A percentile compares a stretch with the other conserved stretches of the same genome.
phyloP scores from a whole-genome alignment of 352 stramenopile species.

The Pythium chondricola region DNA sequence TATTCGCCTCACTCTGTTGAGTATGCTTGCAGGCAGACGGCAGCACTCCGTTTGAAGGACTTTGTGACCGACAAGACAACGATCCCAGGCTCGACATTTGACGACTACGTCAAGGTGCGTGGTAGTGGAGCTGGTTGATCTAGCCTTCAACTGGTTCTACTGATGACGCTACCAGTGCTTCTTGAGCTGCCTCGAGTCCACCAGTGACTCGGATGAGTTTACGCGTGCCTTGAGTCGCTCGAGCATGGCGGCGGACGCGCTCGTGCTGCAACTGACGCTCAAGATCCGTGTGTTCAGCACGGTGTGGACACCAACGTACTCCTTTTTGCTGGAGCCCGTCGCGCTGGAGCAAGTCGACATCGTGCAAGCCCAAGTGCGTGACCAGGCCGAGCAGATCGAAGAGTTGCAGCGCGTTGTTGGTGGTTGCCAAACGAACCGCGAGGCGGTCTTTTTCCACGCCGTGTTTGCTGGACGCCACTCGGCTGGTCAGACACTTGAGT shows the following conservation, averaged over 20 bases:
- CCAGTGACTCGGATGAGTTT: background rate
- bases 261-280: constrained; percentile 1
- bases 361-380: constrained; percentile 7
- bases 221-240: background rate
- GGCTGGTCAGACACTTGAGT: no score
- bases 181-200: background rate
- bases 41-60: background rate
- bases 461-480: no score
- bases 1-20: no score
- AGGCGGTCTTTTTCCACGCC: no score
- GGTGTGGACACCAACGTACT: constrained; percentile 6
- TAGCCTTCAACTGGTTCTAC: no score
- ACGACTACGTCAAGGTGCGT: background rate
- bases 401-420: background rate
- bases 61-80: background rate
- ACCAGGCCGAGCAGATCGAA: constrained; percentile 5
- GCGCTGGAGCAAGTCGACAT: constrained; percentile 3
- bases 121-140: no score
- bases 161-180: no score
- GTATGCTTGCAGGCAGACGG: background rate
- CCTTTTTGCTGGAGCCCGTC: constrained; percentile 6
- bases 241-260: background rate
- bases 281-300: constrained; percentile 6
- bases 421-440: no score
- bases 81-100: background rate